Percentiles rank a stretch among this genome's conserved stretches.
Conservation (phyloP, 257 asterid species). For the Solanum piurae region DNA sequence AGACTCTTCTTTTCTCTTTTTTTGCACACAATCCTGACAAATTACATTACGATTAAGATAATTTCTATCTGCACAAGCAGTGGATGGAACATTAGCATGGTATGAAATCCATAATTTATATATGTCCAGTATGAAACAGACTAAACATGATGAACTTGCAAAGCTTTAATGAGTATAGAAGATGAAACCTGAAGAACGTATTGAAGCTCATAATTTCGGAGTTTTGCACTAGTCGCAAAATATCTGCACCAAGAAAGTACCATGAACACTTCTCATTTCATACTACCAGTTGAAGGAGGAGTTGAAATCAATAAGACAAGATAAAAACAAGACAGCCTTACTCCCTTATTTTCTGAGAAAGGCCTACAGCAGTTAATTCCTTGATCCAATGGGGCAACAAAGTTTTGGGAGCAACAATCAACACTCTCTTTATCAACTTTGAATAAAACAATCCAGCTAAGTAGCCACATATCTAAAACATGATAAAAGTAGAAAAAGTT, state of each 20-base stretch:
- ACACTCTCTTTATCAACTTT: conserved; percentile 54
- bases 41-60: background rate
- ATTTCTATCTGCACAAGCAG: background rate
- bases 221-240: conserved; percentile 50
- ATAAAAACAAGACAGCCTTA: conserved; percentile 24
- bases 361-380: conserved; percentile 81
- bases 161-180: background rate
- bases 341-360: conserved; percentile 69
- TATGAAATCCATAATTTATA: background rate
- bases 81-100: background rate
- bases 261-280: background rate
- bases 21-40: background rate
- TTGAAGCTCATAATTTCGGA: conserved; percentile 87
- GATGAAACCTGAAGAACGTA: conserved; percentile 71
- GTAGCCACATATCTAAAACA: conserved; percentile 69
- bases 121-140: background rate
- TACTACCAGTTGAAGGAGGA: background rate
- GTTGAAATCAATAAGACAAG: background rate
- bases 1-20: background rate
- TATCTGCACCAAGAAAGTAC: conserved; percentile 42
- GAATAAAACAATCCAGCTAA: conserved; percentile 75
- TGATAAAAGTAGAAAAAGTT: background rate
- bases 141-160: background rate
- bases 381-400: conserved; percentile 81
- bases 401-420: conserved; percentile 92